Percentiles rank a stretch among this genome's conserved stretches.
These are phyloP conservation scores for Aspergillus kassunensis DNA, from an alignment of 495 filamentous ascomycete species.

Conservation along the genomic window DNA sequence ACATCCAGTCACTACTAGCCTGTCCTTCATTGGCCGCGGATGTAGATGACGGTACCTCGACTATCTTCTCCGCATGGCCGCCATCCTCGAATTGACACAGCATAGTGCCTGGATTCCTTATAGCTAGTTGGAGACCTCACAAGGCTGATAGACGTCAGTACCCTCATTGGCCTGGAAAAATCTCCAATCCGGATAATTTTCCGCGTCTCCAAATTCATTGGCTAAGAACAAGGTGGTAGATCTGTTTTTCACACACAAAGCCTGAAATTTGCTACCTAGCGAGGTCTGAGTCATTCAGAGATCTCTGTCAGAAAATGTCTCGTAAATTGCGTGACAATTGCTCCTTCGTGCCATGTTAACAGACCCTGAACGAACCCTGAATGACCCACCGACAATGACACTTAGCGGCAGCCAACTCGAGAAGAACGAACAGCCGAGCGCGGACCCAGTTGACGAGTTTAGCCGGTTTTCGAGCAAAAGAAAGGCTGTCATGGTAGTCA, in stretches of 20 bases:
- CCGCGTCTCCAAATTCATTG: too few relatives aligned
- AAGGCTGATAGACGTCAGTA: too few relatives aligned
- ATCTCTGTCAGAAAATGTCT: neutral
- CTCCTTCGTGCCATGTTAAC: neutral
- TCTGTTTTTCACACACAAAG: neutral
- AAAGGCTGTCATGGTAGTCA: slow-evolving; percentile 10
- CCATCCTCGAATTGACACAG: too few relatives aligned
- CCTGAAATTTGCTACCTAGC: neutral
- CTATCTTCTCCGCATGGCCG: slow-evolving; percentile 94
- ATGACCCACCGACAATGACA: neutral
- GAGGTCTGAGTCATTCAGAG: neutral
- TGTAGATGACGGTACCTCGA: slow-evolving; percentile 68
- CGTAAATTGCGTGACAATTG: neutral
- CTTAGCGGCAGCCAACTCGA: neutral
- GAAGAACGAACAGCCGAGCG: neutral
- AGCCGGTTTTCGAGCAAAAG: slow-evolving; percentile 7
- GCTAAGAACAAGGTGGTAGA: too few relatives aligned
- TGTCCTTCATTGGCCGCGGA: slow-evolving; percentile 48
- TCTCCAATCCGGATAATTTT: too few relatives aligned
- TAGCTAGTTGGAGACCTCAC: too few relatives aligned
- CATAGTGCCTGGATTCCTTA: too few relatives aligned
- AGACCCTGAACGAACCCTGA: neutral
- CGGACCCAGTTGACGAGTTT: slow-evolving; percentile 5
- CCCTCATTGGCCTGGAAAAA: too few relatives aligned
- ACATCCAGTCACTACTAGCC: slow-evolving; percentile 91